Evolutionary conservation across 169 alveolate genomes (phyloP).

Genomic region (Plasmodium fragile): DNA sequence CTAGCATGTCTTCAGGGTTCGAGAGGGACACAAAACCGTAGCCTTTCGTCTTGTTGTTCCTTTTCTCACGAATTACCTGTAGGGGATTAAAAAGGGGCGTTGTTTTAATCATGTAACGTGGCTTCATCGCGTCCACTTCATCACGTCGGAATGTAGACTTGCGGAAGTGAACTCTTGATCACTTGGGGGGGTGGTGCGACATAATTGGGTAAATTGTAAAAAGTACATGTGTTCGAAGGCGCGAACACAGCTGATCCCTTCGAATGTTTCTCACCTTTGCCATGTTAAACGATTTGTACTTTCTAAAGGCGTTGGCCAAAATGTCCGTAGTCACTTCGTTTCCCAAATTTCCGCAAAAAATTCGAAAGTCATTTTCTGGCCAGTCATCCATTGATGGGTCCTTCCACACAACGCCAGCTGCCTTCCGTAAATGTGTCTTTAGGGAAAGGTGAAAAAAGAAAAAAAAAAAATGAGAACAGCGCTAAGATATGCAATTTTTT

Average conservation of each 20-base stretch:
- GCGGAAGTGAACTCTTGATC: not conserved
- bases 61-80: slow-evolving; percentile 96
- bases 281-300: slow-evolving; percentile 95
- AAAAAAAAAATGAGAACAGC: not conserved
- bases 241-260: not conserved
- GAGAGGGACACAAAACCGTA: slow-evolving; percentile 95
- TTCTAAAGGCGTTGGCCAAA: slow-evolving; percentile 96
- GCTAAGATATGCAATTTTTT: not conserved
- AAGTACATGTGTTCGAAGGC: not conserved
- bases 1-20: slow-evolving; percentile 93
- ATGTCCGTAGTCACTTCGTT: slow-evolving; percentile 97
- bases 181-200: not conserved
- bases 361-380: slow-evolving; percentile 97
- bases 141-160: not conserved
- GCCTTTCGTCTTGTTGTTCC: slow-evolving; percentile 97
- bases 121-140: not conserved
- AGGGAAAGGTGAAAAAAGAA: not conserved
- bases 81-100: slow-evolving; percentile 26
- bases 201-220: not conserved
- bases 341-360: slow-evolving; percentile 98
- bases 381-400: slow-evolving; percentile 97
- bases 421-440: slow-evolving; percentile 91
- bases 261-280: slow-evolving; percentile 76
- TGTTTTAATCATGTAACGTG: not conserved
- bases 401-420: slow-evolving; percentile 97